A percentile compares a stretch with the other conserved stretches of the same genome.
These are phyloP conservation scores for Suillus americanus DNA, from an alignment of 768 basidiomycete genomes.

Conservation along the genomic window DNA sequence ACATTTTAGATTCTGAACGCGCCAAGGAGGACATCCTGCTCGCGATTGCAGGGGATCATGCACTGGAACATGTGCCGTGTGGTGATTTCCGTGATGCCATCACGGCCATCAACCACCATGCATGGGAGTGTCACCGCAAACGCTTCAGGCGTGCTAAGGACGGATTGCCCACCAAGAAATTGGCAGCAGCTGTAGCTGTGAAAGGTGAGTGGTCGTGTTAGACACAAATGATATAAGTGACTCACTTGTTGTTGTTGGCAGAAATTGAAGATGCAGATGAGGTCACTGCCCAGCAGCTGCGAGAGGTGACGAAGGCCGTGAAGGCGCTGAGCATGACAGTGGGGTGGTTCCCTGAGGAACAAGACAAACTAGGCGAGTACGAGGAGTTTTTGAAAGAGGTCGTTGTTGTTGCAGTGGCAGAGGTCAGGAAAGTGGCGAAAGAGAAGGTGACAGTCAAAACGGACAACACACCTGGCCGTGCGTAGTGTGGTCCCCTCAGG, in stretches of 20 bases:
- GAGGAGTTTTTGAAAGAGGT: not conserved
- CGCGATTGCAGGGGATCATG: no score
- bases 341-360: not conserved
- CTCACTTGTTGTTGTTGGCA: not conserved
- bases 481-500: no score
- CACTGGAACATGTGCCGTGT: no score
- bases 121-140: no score
- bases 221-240: not conserved
- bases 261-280: not conserved
- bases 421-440: not conserved
- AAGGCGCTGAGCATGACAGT: not conserved
- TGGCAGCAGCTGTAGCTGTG: not conserved
- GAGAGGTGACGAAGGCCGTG: not conserved
- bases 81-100: no score
- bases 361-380: not conserved
- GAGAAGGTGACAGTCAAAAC: no score
- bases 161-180: not conserved
- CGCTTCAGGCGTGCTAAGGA: not conserved
- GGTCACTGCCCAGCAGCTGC: no score
- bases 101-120: no score
- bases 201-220: not conserved
- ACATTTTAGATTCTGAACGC: no score
- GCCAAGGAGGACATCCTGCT: no score
- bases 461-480: no score
- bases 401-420: not conserved